Conservation (phyloP, 1,284 basidiomycete species). For the Papiliotrema flavescens region DNA sequence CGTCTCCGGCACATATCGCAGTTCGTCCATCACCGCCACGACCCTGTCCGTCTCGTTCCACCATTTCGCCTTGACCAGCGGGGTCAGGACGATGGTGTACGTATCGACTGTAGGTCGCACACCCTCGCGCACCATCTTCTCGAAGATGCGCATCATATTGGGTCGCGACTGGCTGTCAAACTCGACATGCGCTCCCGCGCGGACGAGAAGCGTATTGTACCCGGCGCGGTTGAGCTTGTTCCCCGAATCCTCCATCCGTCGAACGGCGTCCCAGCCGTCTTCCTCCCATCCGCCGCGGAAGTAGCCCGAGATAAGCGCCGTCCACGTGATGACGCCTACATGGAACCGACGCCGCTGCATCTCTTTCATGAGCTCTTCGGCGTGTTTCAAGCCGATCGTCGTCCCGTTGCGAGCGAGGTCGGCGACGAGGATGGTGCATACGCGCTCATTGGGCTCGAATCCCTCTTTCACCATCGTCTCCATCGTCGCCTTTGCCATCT, state of each 20-base stretch:
- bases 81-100: constrained; percentile 68
- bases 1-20: constrained; percentile 45
- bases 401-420: constrained; percentile 61
- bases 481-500: constrained; percentile 62
- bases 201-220: constrained; percentile 71
- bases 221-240: constrained; percentile 59
- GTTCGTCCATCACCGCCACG: constrained; percentile 58
- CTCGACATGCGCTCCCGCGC: constrained; percentile 52
- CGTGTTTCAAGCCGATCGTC: constrained; percentile 57
- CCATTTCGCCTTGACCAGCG: constrained; percentile 57
- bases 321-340: constrained; percentile 47
- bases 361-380: constrained; percentile 61
- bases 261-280: constrained; percentile 53
- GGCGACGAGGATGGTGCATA: constrained; percentile 70
- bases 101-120: constrained; percentile 60
- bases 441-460: constrained; percentile 66
- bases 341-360: constrained; percentile 61
- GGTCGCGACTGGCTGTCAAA: background rate
- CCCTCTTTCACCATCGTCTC: constrained; percentile 68
- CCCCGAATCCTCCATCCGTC: constrained; percentile 59
- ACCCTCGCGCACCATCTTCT: constrained; percentile 59
- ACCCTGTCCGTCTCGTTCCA: constrained; percentile 61
- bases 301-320: constrained; percentile 44
- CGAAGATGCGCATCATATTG: constrained; percentile 53
- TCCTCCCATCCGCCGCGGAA: constrained; percentile 41